Evolutionary conservation across 345 rosid genomes (phyloP).

Genomic region (Arabidopsis arenosa): DNA sequence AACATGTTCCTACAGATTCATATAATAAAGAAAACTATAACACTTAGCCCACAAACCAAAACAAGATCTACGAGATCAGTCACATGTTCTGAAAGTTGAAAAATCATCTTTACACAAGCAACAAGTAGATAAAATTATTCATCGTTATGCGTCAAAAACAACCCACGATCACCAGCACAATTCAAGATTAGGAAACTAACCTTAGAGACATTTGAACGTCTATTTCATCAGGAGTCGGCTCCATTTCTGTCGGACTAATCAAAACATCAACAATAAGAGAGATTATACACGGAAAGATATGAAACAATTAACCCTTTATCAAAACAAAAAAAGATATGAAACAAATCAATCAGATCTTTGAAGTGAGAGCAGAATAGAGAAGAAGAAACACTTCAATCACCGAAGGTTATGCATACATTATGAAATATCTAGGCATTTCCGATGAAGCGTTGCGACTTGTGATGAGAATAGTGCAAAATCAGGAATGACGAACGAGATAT

Average conservation of each 20-base stretch:
- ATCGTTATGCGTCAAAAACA: no score
- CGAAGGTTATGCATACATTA: not conserved
- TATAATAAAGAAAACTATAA: not conserved
- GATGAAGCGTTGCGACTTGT: not conserved
- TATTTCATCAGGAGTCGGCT: no score
- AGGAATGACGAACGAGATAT: not conserved
- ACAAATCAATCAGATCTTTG: slow-evolving; percentile 42
- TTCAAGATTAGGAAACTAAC: no score
- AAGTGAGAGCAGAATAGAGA: slow-evolving; percentile 14
- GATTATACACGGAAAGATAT: not conserved
- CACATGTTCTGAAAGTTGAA: not conserved
- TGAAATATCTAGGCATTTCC: no score
- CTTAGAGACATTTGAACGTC: no score
- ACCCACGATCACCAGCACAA: no score
- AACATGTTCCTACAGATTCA: not conserved
- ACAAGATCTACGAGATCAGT: not conserved
- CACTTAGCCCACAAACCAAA: not conserved
- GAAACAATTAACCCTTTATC: not conserved
- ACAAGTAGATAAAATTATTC: no score
- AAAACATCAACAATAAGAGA: no score
- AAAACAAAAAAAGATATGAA: not conserved
- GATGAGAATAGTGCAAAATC: no score
- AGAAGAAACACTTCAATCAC: slow-evolving; percentile 23
- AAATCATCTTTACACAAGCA: no score
- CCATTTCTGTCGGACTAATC: no score